Conservation (phyloP, 805 yeast species). For the Starmerella asiatica region DNA sequence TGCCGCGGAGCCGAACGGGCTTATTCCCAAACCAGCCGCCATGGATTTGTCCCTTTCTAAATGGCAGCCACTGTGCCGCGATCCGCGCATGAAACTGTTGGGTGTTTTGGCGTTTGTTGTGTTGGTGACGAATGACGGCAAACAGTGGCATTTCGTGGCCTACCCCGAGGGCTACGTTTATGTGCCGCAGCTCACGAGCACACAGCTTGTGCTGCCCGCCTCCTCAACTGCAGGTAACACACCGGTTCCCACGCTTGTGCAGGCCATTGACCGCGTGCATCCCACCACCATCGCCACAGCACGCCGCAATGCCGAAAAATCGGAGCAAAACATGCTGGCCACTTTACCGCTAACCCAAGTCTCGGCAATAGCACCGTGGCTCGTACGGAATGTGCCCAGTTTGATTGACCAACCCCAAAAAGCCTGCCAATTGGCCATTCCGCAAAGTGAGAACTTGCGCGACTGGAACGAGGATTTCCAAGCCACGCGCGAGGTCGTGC, state of each 20-base stretch:
- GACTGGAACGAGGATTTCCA: slow-evolving; percentile 93
- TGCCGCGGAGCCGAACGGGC: slow-evolving; percentile 12
- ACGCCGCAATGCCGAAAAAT: slow-evolving; percentile 10
- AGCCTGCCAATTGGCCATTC: slow-evolving; percentile 41
- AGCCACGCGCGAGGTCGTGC: slow-evolving; percentile 59
- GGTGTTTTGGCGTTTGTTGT: slow-evolving; percentile 76
- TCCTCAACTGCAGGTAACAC: slow-evolving; percentile 9
- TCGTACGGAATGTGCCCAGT: slow-evolving; percentile 28
- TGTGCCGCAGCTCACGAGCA: slow-evolving; percentile 53
- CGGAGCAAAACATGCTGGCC: slow-evolving; percentile 19
- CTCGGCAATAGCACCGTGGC: slow-evolving; percentile 50
- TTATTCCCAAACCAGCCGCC: slow-evolving; percentile 28
- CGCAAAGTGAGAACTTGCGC: slow-evolving; percentile 36
- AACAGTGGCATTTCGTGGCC: slow-evolving; percentile 64
- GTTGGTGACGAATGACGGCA: slow-evolving; percentile 68
- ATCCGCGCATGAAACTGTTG: slow-evolving; percentile 37
- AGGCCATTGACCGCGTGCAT: slow-evolving; percentile 51
- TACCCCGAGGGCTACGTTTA: slow-evolving; percentile 60
- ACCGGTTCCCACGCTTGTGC: slow-evolving; percentile 38
- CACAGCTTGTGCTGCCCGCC: slow-evolving; percentile 33
- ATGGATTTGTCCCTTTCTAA: slow-evolving; percentile 56
- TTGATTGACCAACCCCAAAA: slow-evolving; percentile 23
- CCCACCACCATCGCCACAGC: slow-evolving; percentile 35
- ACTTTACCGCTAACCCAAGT: slow-evolving; percentile 42
- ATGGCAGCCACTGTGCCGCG: slow-evolving; percentile 70